A percentile compares a stretch with the other conserved stretches of the same genome.
Conservation (phyloP, 129 eudicot genomes). For the Smallanthus sonchifolius region DNA sequence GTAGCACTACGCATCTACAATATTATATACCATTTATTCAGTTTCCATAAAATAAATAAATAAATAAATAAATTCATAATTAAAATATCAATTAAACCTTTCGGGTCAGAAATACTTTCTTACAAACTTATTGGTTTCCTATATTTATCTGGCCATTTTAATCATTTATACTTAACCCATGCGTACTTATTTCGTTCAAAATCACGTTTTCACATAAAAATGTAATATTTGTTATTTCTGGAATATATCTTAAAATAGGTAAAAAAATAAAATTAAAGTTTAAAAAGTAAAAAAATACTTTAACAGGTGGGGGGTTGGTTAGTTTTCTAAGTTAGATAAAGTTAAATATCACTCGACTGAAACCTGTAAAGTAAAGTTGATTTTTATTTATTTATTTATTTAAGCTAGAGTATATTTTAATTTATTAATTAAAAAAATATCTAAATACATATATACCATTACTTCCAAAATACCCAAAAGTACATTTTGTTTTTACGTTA, state of each 20-base stretch:
- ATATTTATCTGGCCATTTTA: background rate
- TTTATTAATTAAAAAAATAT: background rate
- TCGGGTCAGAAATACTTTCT: background rate
- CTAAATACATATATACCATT: background rate
- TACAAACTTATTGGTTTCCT: background rate
- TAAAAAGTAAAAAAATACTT: background rate
- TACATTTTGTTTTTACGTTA: conserved; percentile 3
- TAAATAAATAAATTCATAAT: background rate
- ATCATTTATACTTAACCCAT: background rate
- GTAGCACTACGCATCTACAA: background rate
- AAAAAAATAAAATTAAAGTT: background rate
- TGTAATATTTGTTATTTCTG: background rate
- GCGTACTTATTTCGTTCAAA: background rate
- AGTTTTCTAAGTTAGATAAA: conserved; percentile 5
- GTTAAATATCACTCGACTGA: conserved; percentile 6
- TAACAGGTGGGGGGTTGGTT: background rate
- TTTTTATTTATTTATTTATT: background rate
- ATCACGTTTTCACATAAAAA: background rate
- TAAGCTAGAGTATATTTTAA: background rate
- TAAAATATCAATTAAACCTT: background rate
- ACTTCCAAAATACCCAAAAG: background rate
- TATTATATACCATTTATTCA: background rate
- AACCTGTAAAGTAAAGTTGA: background rate
- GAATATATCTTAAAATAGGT: background rate
- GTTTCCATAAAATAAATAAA: background rate